A percentile compares a stretch with the other conserved stretches of the same genome.
Evolutionary conservation across 139 green algal genomes (phyloP).

Genomic region (Chlamydomonas sp.): DNA sequence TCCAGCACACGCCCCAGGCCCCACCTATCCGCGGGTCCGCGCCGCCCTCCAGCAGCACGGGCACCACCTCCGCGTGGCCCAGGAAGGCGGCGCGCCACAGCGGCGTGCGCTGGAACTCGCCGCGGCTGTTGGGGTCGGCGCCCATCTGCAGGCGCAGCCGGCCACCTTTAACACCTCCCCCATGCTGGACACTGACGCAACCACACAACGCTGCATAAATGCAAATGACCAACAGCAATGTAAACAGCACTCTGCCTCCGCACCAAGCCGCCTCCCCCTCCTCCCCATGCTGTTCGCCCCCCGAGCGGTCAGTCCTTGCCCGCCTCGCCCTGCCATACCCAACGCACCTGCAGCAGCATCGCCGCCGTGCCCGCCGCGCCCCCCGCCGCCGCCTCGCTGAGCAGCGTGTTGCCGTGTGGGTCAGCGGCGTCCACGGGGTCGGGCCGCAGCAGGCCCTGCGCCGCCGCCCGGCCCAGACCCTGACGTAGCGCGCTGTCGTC

Average conservation of each 20-base stretch:
- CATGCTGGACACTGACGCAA: too few relatives aligned
- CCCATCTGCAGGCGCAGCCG: slow-evolving; percentile 10
- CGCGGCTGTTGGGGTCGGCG: slow-evolving; percentile 57
- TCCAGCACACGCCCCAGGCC: neutral
- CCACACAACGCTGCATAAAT: neutral
- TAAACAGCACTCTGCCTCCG: neutral
- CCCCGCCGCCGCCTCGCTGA: slow-evolving; percentile 63
- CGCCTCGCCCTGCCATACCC: neutral
- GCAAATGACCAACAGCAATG: neutral
- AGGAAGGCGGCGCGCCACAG: slow-evolving; percentile 66
- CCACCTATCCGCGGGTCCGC: slow-evolving; percentile 56
- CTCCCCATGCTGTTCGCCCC: neutral
- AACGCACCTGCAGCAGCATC: slow-evolving; percentile 39
- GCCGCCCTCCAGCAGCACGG: slow-evolving; percentile 53
- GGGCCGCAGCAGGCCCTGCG: neutral
- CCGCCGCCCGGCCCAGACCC: neutral
- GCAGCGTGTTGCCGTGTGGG: slow-evolving; percentile 64
- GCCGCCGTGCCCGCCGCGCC: slow-evolving; percentile 12
- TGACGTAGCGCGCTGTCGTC: slow-evolving; percentile 38
- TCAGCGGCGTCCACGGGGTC: slow-evolving; percentile 38
- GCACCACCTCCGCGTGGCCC: slow-evolving; percentile 50
- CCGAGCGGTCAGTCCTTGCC: too few relatives aligned
- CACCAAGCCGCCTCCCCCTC: neutral
- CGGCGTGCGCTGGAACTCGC: slow-evolving; percentile 67
- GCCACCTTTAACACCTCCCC: neutral